Evolutionary conservation across 768 basidiomycete species (phyloP).

Genomic region (Amanita muscaria): DNA sequence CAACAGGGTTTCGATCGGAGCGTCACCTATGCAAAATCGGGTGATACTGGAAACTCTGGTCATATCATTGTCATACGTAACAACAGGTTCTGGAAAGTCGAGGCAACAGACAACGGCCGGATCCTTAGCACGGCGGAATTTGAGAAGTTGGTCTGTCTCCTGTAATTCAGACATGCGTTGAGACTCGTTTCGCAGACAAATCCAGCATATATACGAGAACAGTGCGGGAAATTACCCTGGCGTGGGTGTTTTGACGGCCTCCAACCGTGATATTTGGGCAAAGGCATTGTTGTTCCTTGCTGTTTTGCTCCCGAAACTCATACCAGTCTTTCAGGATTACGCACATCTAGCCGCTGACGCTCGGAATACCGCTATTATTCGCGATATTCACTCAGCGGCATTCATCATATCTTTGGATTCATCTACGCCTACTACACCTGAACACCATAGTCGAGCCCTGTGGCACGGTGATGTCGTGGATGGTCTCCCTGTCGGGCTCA

Average conservation of each 20-base stretch:
- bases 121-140: slow-evolving; percentile 61
- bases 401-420: slow-evolving; percentile 78
- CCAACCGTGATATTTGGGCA: slow-evolving; percentile 84
- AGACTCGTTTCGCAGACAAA: slow-evolving; percentile 42
- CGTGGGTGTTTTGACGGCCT: slow-evolving; percentile 69
- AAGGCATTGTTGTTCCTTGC: slow-evolving; percentile 39
- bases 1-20: slow-evolving; percentile 71
- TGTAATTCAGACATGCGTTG: not conserved
- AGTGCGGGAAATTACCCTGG: slow-evolving; percentile 57
- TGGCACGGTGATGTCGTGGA: slow-evolving; percentile 73
- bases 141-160: slow-evolving; percentile 36
- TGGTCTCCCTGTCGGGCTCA: slow-evolving; percentile 44
- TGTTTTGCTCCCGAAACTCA: not conserved
- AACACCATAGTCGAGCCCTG: slow-evolving; percentile 58
- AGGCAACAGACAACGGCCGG: slow-evolving; percentile 42
- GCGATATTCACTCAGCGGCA: slow-evolving; percentile 76
- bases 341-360: slow-evolving; percentile 47
- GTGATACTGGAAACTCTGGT: slow-evolving; percentile 53
- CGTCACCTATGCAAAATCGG: slow-evolving; percentile 50
- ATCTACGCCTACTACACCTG: slow-evolving; percentile 37
- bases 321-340: slow-evolving; percentile 46
- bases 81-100: slow-evolving; percentile 78
- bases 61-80: slow-evolving; percentile 84
- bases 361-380: slow-evolving; percentile 55
- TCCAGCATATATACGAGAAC: slow-evolving; percentile 62